Evolutionary conservation across 164 flowering plant species (phyloP), one percentile per base, ranked within the genome.

Genomic region (Chimonanthus salicifolius): DNA sequence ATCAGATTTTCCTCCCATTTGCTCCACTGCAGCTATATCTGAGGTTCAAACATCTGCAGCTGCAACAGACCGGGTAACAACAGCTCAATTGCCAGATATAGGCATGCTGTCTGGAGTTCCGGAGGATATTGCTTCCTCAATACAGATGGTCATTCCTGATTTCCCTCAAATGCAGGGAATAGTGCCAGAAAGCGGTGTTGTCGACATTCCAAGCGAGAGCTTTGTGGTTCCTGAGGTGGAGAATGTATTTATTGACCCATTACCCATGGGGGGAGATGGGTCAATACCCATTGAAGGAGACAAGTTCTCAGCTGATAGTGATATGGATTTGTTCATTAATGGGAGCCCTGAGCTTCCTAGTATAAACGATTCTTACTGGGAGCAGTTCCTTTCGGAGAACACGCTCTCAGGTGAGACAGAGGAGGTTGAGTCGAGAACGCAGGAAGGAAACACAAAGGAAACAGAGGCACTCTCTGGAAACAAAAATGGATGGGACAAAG

Each of bases 361-460:
- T 49, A 76, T 79, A 72, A 82, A 77, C 60, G 83, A 80, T 66
- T 70, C 11, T 44, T 91, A 88, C 79, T 93, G 96, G 96, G 94
- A 93, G 82, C 87, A 89, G 64, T 78, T 87, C 64, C 83, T 92
- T 47, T 47, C 78, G 5, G 74, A 70, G 49, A 82, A 85, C 72
- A 84, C 86, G 13, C 72, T 73, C 4, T 63, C 83, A 49, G 75
- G 62, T 9, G 86, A 76, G 3, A 71, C 69, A 2, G 89, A 89
- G 18, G 94, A 81, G 68, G 78, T 79, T 62, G 89, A 85, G n/a
- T 73, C 83, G 2, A 67, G 68, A 58, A 58, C 70, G 18, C 69
- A 68, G 15, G 91, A 86, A 58, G 85, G 62, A 63, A 33, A 62
- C 64, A 47, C 72, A 11, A 72, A 72, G 46, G 85, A 60, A 72